Evolutionary conservation across 148 eudicot species (phyloP).

Genomic region (Amaranthus hypochondriacus): DNA sequence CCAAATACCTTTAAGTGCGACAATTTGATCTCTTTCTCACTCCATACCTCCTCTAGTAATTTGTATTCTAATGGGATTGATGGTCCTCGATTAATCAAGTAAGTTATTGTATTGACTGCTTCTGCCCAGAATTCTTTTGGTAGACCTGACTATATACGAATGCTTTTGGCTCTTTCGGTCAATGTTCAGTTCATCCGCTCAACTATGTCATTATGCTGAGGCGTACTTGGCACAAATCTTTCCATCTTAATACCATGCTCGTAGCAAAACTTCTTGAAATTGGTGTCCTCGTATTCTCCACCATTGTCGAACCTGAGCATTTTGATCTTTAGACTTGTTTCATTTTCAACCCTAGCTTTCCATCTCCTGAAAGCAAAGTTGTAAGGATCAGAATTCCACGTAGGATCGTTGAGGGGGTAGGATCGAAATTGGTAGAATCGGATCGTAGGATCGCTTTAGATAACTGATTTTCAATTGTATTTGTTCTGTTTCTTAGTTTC

Average conservation of each 20-base stretch:
- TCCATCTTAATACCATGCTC: background rate
- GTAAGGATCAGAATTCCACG: background rate
- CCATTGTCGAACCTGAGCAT: background rate
- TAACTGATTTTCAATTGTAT: no score
- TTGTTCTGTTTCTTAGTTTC: no score
- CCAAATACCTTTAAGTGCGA: no score
- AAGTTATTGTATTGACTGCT: background rate
- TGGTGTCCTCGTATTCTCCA: background rate
- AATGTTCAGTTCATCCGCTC: background rate
- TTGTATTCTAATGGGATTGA: no score
- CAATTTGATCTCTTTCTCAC: no score
- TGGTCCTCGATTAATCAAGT: no score
- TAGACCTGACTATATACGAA: background rate
- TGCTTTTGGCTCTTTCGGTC: background rate
- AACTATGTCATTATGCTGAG: background rate
- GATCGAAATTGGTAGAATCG: no score
- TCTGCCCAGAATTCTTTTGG: background rate
- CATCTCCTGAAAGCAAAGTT: no score
- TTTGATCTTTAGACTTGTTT: background rate
- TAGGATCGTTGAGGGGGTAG: no score
- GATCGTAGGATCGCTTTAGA: no score
- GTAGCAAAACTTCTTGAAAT: no score
- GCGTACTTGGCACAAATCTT: background rate
- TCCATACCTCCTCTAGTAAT: no score
- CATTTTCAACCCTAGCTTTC: background rate